Conservation (phyloP, 495 filamentous ascomycete genomes). For the Lophiostoma macrostomum region DNA sequence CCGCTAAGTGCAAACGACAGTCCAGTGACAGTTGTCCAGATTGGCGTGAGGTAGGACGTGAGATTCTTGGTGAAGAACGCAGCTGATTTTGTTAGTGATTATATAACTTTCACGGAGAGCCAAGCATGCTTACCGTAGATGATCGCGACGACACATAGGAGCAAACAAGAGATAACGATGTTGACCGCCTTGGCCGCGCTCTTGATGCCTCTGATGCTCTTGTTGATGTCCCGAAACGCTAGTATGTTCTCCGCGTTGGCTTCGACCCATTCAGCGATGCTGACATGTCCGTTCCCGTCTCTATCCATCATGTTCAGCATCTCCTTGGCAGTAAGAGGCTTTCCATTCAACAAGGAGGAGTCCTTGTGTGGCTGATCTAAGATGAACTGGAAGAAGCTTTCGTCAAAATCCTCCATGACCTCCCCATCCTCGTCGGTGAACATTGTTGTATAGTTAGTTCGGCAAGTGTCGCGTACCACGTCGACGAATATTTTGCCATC, state of each 20-base stretch:
- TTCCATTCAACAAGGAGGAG: too few relatives aligned
- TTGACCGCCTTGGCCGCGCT: background rate
- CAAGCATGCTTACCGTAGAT: constrained; percentile 6
- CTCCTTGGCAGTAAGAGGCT: background rate
- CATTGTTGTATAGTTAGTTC: too few relatives aligned
- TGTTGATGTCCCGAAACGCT: background rate
- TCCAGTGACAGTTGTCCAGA: constrained; percentile 6
- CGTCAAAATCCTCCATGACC: too few relatives aligned
- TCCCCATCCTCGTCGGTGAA: too few relatives aligned
- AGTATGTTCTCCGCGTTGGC: background rate
- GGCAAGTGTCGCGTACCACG: too few relatives aligned
- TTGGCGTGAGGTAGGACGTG: constrained; percentile 1
- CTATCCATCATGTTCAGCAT: constrained; percentile 2
- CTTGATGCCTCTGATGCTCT: background rate
- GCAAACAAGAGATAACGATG: background rate
- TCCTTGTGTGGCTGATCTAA: too few relatives aligned
- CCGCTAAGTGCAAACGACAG: constrained; percentile 9
- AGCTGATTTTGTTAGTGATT: background rate
- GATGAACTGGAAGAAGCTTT: too few relatives aligned
- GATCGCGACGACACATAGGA: constrained; percentile 1
- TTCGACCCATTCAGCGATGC: background rate
- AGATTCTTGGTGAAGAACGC: constrained; percentile 3
- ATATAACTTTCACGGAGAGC: background rate
- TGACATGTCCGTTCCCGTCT: background rate
- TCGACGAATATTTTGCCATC: too few relatives aligned